These are phyloP conservation scores for Pyrus hybrid DNA, from an alignment of 331 rosid genomes.

Conservation along the genomic window DNA sequence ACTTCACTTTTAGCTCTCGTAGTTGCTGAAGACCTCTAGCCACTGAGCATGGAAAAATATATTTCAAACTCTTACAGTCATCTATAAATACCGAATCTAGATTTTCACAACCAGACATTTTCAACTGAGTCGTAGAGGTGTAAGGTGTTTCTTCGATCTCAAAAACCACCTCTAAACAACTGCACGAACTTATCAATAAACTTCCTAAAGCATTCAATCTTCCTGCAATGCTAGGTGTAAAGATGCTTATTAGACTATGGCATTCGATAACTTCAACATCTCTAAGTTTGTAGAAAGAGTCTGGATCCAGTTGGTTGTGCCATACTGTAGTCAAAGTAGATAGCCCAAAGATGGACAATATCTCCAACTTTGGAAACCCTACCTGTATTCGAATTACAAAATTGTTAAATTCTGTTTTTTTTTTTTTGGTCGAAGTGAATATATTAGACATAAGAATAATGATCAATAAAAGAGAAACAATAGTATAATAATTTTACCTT, in stretches of 20 bases:
- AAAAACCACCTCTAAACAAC: too few relatives aligned
- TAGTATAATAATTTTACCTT: neutral
- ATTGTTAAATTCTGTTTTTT: neutral
- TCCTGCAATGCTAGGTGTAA: neutral
- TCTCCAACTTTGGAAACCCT: neutral
- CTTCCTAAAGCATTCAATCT: neutral
- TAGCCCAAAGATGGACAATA: neutral
- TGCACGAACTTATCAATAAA: too few relatives aligned
- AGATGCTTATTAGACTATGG: neutral
- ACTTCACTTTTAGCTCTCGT: accelerated
- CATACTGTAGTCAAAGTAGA: too few relatives aligned
- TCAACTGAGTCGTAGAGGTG: too few relatives aligned
- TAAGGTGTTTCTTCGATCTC: too few relatives aligned
- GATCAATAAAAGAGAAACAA: neutral
- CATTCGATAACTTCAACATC: neutral
- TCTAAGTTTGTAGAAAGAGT: neutral
- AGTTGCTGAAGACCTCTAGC: too few relatives aligned
- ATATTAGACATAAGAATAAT: neutral
- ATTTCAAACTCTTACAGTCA: too few relatives aligned
- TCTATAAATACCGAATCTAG: too few relatives aligned
- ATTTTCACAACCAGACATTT: too few relatives aligned
- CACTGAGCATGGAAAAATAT: too few relatives aligned
- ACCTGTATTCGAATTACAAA: neutral
- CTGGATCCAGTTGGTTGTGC: neutral
- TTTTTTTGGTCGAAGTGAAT: neutral